Evolutionary conservation across 1,139 yeast genomes (phyloP).

Genomic region (Trichomonascaceae sp.): DNA sequence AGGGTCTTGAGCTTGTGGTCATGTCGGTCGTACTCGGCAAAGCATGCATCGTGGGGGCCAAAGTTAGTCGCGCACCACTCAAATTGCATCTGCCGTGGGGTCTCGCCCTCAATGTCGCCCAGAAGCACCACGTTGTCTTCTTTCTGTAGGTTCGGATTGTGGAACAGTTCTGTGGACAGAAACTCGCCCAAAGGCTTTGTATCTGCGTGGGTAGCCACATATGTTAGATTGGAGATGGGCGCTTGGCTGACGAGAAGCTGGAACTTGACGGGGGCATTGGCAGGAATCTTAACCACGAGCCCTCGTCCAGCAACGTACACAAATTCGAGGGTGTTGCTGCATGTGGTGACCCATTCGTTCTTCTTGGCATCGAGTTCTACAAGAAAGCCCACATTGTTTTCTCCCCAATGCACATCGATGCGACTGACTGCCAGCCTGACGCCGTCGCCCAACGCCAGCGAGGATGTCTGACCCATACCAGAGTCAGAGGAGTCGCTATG

Average conservation of each 20-base stretch:
- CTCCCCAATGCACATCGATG: neutral
- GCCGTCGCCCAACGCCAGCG: neutral
- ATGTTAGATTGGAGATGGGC: constrained; percentile 21
- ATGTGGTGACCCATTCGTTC: neutral
- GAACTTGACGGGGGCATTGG: constrained; percentile 5
- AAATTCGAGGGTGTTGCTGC: neutral
- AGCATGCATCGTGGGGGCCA: constrained; percentile 14
- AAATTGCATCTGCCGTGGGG: constrained; percentile 11
- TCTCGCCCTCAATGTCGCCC: constrained; percentile 20
- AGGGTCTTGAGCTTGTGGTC: constrained; percentile 24
- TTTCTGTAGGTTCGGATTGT: constrained; percentile 30
- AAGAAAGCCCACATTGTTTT: neutral
- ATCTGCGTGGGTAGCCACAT: constrained; percentile 20
- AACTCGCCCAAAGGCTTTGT: constrained; percentile 20
- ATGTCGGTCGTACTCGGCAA: constrained; percentile 29
- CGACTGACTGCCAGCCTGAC: neutral
- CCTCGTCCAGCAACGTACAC: constrained; percentile 1
- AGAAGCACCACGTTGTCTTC: constrained; percentile 27
- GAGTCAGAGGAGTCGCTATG: constrained; percentile 4
- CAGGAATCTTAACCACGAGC: constrained; percentile 14
- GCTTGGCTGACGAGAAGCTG: constrained; percentile 6
- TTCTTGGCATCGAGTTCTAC: neutral
- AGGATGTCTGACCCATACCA: neutral
- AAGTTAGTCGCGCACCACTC: constrained; percentile 14
- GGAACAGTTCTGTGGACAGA: constrained; percentile 26